A percentile compares a stretch with the other conserved stretches of the same genome.
phyloP scores from a whole-genome alignment of 2,329 filamentous ascomycete genomes.

The Fusarium udum region DNA sequence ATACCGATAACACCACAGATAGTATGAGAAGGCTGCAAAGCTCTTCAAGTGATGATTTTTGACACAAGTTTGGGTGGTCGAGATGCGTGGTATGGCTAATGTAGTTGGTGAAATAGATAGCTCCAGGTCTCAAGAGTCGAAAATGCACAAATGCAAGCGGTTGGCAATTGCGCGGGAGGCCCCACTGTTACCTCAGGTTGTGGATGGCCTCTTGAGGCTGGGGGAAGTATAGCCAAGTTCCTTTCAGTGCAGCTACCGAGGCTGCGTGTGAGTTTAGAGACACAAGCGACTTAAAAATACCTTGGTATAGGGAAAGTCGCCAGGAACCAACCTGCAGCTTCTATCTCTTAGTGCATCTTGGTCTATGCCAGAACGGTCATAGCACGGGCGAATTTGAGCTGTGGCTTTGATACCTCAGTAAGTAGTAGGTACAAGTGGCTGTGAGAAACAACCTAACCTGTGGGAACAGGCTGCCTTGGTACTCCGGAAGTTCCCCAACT shows the following conservation, averaged over 20 bases:
- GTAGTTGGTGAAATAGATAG: constrained; percentile 29
- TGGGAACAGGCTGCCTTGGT: constrained; percentile 15
- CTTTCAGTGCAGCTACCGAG: background rate
- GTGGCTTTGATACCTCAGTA: constrained; percentile 18
- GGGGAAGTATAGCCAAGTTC: constrained; percentile 10
- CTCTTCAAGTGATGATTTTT: background rate
- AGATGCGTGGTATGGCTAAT: constrained; percentile 18
- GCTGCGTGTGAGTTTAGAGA: too few relatives aligned
- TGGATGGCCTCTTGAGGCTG: background rate
- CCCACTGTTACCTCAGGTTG: background rate
- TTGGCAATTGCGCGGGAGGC: constrained; percentile 9
- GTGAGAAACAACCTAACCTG: background rate
- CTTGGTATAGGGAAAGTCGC: background rate
- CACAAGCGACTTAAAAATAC: background rate
- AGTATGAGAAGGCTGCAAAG: background rate
- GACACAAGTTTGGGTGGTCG: background rate
- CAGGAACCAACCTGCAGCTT: constrained; percentile 20
- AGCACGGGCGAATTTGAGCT: background rate
- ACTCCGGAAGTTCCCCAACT: constrained; percentile 27
- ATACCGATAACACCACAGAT: background rate
- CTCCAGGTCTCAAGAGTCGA: constrained; percentile 23
- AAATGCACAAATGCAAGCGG: constrained; percentile 34
- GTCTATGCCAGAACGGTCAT: constrained; percentile 14
- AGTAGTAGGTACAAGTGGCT: background rate
- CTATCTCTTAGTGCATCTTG: constrained; percentile 1